These are phyloP conservation scores for Penicillium concentricum DNA, from an alignment of 2,329 filamentous ascomycete species.

Conservation along the genomic window DNA sequence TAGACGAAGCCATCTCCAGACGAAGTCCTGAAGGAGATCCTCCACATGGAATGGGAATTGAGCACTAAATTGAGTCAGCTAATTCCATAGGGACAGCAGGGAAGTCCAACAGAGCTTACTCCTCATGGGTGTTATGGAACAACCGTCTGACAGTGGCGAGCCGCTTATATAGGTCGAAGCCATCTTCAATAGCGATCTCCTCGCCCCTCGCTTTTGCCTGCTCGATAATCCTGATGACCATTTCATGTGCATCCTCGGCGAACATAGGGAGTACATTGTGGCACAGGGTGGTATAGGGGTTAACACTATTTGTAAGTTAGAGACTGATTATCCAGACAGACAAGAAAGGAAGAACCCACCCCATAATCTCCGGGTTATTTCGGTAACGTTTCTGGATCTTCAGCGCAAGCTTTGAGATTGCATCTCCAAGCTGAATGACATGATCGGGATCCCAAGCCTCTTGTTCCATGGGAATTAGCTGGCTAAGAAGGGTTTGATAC, in stretches of 20 bases:
- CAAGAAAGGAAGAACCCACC: conserved; percentile 54
- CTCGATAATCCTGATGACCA: conserved; percentile 77
- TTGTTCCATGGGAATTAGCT: conserved; percentile 74
- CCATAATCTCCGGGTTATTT: conserved; percentile 84
- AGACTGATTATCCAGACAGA: conserved; percentile 26
- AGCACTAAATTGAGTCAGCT: conserved; percentile 36
- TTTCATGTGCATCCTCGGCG: conserved; percentile 81
- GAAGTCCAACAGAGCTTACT: conserved; percentile 33
- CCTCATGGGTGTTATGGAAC: conserved; percentile 71
- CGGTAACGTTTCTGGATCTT: conserved; percentile 90
- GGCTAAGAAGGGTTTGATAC: conserved; percentile 75
- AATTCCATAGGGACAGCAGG: neutral
- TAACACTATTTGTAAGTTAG: conserved; percentile 45
- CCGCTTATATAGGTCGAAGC: conserved; percentile 89
- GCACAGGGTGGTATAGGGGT: conserved; percentile 69
- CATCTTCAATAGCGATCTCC: conserved; percentile 85
- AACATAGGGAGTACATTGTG: conserved; percentile 85
- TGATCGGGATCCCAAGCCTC: conserved; percentile 89
- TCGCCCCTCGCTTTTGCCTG: conserved; percentile 66
- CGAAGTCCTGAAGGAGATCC: conserved; percentile 80
- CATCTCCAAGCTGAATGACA: conserved; percentile 83
- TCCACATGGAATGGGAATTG: conserved; percentile 88
- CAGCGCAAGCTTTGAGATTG: conserved; percentile 79
- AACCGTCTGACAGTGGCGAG: conserved; percentile 80
- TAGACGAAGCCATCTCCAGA: conserved; percentile 89